These are phyloP conservation scores for Aspergillus asperescens DNA, from an alignment of 495 filamentous ascomycete genomes.

Conservation along the genomic window DNA sequence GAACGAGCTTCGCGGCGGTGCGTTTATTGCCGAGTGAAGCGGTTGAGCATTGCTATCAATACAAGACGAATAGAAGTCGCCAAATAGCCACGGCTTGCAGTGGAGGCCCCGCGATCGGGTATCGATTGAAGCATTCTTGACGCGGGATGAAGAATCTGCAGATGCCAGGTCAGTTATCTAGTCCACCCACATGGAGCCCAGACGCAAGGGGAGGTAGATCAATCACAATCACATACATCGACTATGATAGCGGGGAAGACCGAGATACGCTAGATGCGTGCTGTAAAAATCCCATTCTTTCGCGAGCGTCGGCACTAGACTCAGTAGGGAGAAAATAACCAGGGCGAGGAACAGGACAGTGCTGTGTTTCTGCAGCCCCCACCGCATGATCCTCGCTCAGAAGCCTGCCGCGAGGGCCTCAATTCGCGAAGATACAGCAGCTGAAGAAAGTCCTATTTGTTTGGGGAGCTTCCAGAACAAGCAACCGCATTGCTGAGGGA, in stretches of 20 bases:
- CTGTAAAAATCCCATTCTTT: conserved; percentile 28
- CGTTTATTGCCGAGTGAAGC: conserved; percentile 9
- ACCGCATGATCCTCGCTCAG: conserved; percentile 34
- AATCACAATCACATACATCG: conserved; percentile 26
- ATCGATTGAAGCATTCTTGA: conserved; percentile 17
- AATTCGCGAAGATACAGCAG: conserved; percentile 2
- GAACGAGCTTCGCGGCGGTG: conserved; percentile 13
- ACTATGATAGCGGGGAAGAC: conserved; percentile 20
- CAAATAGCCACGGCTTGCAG: conserved; percentile 18
- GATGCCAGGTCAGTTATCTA: neutral
- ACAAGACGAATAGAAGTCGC: conserved; percentile 9
- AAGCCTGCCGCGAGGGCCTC: conserved; percentile 3
- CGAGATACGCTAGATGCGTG: conserved; percentile 29
- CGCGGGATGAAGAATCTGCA: conserved; percentile 14
- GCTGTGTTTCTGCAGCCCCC: conserved; percentile 36
- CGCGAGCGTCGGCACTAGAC: conserved; percentile 33
- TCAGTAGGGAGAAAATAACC: conserved; percentile 35
- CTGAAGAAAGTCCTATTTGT: conserved; percentile 8
- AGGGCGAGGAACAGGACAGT: conserved; percentile 38
- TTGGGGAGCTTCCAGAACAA: conserved; percentile 6
- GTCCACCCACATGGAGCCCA: neutral
- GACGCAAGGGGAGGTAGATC: neutral
- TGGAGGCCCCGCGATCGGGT: conserved; percentile 9
- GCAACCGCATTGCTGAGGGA: conserved; percentile 17
- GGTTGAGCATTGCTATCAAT: conserved; percentile 8